phyloP scores from a whole-genome alignment of 208 protist genomes.

The Herpetomonas tarakana region DNA sequence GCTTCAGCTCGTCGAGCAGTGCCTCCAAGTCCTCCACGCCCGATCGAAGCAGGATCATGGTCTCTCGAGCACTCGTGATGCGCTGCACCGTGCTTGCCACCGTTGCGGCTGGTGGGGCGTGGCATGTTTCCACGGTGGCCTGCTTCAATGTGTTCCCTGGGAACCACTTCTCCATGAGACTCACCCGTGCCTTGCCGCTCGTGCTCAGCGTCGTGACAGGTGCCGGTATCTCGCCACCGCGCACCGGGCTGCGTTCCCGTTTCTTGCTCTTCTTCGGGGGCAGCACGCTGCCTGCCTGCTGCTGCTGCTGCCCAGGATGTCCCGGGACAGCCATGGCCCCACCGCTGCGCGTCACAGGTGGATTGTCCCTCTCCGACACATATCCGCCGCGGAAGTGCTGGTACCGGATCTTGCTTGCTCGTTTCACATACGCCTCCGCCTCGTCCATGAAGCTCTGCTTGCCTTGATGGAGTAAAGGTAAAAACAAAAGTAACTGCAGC shows the following conservation, averaged over 20 bases:
- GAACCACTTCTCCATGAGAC: constrained; percentile 77
- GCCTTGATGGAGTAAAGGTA: too few relatives aligned
- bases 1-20: constrained; percentile 18
- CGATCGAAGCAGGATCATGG: constrained; percentile 47
- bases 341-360: not conserved
- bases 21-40: constrained; percentile 61
- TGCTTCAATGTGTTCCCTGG: constrained; percentile 62
- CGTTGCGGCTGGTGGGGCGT: constrained; percentile 36
- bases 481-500: constrained; percentile 2
- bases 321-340: not conserved
- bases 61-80: constrained; percentile 54
- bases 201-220: not conserved
- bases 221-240: not conserved
- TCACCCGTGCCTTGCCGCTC: constrained; percentile 12
- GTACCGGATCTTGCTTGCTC: constrained; percentile 13
- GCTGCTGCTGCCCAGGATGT: not conserved
- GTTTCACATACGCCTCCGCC: constrained; percentile 35
- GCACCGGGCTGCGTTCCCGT: not conserved
- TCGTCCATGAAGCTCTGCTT: constrained; percentile 6
- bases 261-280: constrained; percentile 19
- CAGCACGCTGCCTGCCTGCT: not conserved
- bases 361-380: not conserved
- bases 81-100: constrained; percentile 44
- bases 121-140: constrained; percentile 44
- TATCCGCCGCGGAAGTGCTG: constrained; percentile 26